Evolutionary conservation across 345 rosid genomes (phyloP), one percentile per base, ranked within the genome.

Genomic region (Gossypium longicalyx): DNA sequence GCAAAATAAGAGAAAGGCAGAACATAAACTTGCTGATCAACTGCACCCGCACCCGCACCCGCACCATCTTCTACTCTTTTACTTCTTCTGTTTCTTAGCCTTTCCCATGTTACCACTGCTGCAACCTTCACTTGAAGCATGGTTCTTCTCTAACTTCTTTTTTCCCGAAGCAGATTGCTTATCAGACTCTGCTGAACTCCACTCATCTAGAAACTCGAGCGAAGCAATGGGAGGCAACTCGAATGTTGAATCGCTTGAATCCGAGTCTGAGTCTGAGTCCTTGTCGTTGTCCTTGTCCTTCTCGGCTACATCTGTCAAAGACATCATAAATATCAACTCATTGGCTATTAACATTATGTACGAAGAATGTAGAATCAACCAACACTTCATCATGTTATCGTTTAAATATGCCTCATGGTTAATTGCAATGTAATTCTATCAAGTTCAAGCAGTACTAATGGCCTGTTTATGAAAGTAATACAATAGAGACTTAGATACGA

Each of bases 61-160:
- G 49, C 49, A 45, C 49, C 49, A 45, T 45, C 49, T 45, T 45
- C 49, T 8, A 10, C 49, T 34, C 41, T 0, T 34, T n/a, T 65
- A n/a, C 27, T 3, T 65, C 69, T 41, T 65, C 27, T 65, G 69
- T 65, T 65, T 65, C 27, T 65, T 65, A 13, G 7, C 51, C 69
- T 65, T 48, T 3, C 41, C 20, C 19, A 6, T 22, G 20, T 8
- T 48, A 16, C 41, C 49, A 8, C 72, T 16, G 43, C 43, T 27
- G 22, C 57, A 23, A 22, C 12, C 56, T n/a, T 48, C 72, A 8
- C 7, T 51, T 54, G 74, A 20, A 17, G 15, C 13, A 16, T 1
- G 74, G n/a, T 2, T 52, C 57, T 71, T 57, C 74, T 71, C 12
- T 1, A 9, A 6, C 27, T 71, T 38, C 51, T 0, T 6, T 11